These are phyloP conservation scores for Cymodocea nodosa DNA, from an alignment of 116 monocot genomes.

Conservation along the genomic window DNA sequence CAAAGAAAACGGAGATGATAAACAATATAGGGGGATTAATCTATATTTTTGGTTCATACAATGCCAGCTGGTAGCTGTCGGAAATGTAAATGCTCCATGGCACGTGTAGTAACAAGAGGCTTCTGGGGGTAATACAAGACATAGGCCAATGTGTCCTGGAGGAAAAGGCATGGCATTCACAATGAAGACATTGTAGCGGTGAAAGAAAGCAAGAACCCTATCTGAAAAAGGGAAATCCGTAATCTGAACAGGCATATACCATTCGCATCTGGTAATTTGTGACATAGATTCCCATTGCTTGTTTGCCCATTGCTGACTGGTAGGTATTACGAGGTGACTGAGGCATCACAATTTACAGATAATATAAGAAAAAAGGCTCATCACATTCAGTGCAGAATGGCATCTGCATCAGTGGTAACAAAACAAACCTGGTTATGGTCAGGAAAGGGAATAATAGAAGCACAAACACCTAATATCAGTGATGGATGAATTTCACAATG, in stretches of 20 bases:
- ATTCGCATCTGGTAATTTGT: slow-evolving; percentile 95
- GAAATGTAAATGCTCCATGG: slow-evolving; percentile 99
- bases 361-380: not conserved
- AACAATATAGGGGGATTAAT: not conserved
- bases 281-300: slow-evolving; percentile 99
- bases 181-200: not conserved
- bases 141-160: slow-evolving; percentile 95
- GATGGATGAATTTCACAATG: slow-evolving; percentile 99
- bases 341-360: slow-evolving; percentile 2
- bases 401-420: not conserved
- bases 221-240: not conserved
- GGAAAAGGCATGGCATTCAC: not conserved
- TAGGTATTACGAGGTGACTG: slow-evolving; percentile 99
- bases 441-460: slow-evolving; percentile 98
- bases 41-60: slow-evolving; percentile 26
- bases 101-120: slow-evolving; percentile 97
- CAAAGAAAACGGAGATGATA: not conserved
- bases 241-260: slow-evolving; percentile 24
- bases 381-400: not conserved
- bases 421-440: slow-evolving; percentile 91
- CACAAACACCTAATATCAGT: slow-evolving; percentile 95
- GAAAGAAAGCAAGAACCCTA: not conserved
- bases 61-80: slow-evolving; percentile 98
- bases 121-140: slow-evolving; percentile 98
- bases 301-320: slow-evolving; percentile 99